Evolutionary conservation across 2,329 filamentous ascomycete species (phyloP).

Genomic region (Claviceps maximensis): DNA sequence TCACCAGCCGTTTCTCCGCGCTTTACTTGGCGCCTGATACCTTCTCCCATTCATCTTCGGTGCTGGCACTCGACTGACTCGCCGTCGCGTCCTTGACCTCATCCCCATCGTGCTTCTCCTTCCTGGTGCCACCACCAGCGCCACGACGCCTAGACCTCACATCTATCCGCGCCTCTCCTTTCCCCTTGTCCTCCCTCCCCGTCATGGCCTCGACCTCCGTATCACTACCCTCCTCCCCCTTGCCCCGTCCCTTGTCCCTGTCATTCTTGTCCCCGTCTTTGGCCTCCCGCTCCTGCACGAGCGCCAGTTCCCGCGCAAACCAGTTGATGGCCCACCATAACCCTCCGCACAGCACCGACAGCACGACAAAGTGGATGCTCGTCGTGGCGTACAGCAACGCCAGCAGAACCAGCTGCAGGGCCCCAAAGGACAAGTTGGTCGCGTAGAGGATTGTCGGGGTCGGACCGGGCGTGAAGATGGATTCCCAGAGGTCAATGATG

Average conservation of each 20-base stretch:
- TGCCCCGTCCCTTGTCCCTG: conserved; percentile 5
- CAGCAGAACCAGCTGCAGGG: conserved; percentile 67
- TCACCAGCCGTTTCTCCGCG: not conserved
- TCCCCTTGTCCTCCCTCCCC: conserved; percentile 17
- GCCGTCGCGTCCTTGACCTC: conserved; percentile 6
- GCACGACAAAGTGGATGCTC: conserved; percentile 76
- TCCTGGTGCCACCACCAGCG: conserved; percentile 14
- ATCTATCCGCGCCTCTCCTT: conserved; percentile 22
- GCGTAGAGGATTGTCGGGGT: conserved; percentile 80
- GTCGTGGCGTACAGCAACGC: conserved; percentile 66
- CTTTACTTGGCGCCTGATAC: conserved; percentile 49
- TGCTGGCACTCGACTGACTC: conserved; percentile 51
- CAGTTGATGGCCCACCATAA: conserved; percentile 96
- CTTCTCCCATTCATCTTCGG: conserved; percentile 97
- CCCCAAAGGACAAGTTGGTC: conserved; percentile 79
- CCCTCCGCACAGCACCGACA: conserved; percentile 66
- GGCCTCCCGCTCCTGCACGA: conserved; percentile 24
- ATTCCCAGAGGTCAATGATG: conserved; percentile 71
- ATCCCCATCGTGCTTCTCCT: conserved; percentile 8
- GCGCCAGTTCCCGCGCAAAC: conserved; percentile 61
- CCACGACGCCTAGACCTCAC: conserved; percentile 33
- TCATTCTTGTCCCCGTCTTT: conserved; percentile 21
- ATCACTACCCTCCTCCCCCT: conserved; percentile 24
- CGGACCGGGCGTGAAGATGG: conserved; percentile 84
- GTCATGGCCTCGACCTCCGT: conserved; percentile 29